Conservation (phyloP, 768 basidiomycete species). For the Leucocoprinus sp. region DNA sequence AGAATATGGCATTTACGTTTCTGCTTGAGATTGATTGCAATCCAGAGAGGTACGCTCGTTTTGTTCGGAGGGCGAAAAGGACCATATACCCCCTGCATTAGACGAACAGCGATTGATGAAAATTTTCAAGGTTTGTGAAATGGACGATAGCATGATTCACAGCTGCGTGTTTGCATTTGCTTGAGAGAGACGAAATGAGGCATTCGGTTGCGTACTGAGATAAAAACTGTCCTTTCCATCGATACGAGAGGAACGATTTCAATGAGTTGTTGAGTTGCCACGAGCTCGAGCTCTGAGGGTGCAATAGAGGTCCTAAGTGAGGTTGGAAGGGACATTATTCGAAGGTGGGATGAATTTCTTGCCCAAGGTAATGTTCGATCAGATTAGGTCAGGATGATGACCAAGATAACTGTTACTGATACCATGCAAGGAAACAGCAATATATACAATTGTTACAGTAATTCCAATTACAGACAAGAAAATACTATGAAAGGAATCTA, state of each 20-base stretch:
- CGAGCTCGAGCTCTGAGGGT: conserved; percentile 14
- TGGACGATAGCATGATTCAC: conserved; percentile 12
- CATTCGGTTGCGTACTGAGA: conserved; percentile 52
- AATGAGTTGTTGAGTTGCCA: conserved; percentile 77
- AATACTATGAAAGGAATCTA: background rate
- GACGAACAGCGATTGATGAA: background rate
- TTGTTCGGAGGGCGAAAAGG: conserved; percentile 85
- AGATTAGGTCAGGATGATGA: too few relatives aligned
- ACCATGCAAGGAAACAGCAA: too few relatives aligned
- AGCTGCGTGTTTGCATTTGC: conserved; percentile 10
- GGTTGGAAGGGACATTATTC: conserved; percentile 5
- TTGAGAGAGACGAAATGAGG: conserved; percentile 8
- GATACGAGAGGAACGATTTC: conserved; percentile 84
- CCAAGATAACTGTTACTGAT: too few relatives aligned
- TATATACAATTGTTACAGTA: conserved; percentile 7
- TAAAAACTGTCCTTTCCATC: conserved; percentile 88
- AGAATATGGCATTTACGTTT: conserved; percentile 95
- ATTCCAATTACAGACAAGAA: conserved; percentile 8
- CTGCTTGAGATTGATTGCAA: conserved; percentile 87
- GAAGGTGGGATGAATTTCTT: background rate
- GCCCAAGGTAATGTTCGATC: too few relatives aligned
- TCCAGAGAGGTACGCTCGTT: conserved; percentile 88
- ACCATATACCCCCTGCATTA: conserved; percentile 76
- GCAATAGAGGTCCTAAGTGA: conserved; percentile 7
- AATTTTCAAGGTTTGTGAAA: too few relatives aligned